Evolutionary conservation across 2,329 filamentous ascomycete genomes (phyloP), one percentile per base, ranked within the genome.

Genomic region (Colletotrichum euphorbiae): DNA sequence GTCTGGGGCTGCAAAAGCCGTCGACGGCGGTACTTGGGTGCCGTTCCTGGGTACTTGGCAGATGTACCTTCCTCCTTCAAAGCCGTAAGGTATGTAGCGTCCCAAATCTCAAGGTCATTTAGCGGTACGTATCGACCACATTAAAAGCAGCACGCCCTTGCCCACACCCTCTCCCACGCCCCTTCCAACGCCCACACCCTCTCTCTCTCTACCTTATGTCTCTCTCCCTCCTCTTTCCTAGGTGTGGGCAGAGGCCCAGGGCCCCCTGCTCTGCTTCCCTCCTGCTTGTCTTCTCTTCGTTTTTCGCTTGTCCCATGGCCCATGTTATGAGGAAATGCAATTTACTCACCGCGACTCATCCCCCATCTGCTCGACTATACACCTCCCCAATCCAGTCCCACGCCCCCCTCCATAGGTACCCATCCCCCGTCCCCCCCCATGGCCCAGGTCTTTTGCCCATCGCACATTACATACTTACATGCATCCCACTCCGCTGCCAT

Each of bases 261-360:
- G 50, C 67, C 69, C 69, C 69, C 68, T 60, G 59, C 62, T 67
- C 61, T 28, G 59, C 48, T 46, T 61, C 46, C 62, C 54, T 51
- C 54, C 33, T 43, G 42, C 24, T 50, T 50, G 46, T 66, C 46
- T 66, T 66, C 46, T 62, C 48, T 51, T 59, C 62, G 48, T 36
- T 52, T 52, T 52, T 38, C 50, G 50, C 31, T 38, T 50, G 46
- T 57, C 48, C 56, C 56, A 43, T 43, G 46, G 50, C 58, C 62
- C 57, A 63, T 67, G 62, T 62, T 66, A 31, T 36, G 60, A 58
- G 65, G 38, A 68, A 54, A 64, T 68, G 52, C 50, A 46, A 67
- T 67, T 46, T 65, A 55, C 66, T 67, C 69, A 67, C 69, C 61
- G 66, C 69, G 61, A 69, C 58, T 70, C 69, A 55, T n/a, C 68